These are phyloP conservation scores for Colletotrichum simmondsii DNA, from an alignment of 2,329 filamentous ascomycete species.

Conservation along the genomic window DNA sequence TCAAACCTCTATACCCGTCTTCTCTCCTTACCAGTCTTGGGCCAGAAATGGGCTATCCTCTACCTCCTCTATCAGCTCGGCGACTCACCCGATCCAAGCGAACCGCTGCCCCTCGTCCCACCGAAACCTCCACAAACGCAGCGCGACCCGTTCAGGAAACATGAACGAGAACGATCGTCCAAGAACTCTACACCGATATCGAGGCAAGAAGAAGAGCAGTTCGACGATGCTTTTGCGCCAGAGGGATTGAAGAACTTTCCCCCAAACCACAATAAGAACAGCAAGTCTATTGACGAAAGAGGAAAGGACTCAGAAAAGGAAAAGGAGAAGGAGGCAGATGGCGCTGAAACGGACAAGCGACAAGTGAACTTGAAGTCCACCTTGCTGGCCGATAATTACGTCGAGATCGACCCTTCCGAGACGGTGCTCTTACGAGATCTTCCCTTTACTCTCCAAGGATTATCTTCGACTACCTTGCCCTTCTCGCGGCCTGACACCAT, in stretches of 20 bases:
- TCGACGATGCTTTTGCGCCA: constrained; percentile 65
- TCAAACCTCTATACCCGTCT: constrained; percentile 91
- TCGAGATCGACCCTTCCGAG: constrained; percentile 71
- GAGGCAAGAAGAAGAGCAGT: constrained; percentile 58
- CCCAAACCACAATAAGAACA: constrained; percentile 51
- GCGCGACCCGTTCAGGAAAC: constrained; percentile 47
- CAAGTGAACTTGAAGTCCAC: constrained; percentile 69
- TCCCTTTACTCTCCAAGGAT: constrained; percentile 91
- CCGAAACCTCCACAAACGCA: constrained; percentile 45
- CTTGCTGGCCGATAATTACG: constrained; percentile 66
- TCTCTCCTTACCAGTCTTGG: constrained; percentile 88
- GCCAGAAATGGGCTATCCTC: constrained; percentile 96
- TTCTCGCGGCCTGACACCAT: constrained; percentile 78
- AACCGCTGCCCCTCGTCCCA: constrained; percentile 59
- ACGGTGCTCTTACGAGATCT: constrained; percentile 79
- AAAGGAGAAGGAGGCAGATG: constrained; percentile 43
- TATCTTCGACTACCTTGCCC: constrained; percentile 86
- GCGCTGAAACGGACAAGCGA: constrained; percentile 48
- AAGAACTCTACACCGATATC: constrained; percentile 49
- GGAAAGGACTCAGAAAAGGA: constrained; percentile 47
- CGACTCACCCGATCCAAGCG: constrained; percentile 70
- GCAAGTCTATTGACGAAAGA: constrained; percentile 45
- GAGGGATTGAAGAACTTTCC: constrained; percentile 60
- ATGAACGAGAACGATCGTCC: constrained; percentile 48
- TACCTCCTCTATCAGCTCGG: constrained; percentile 89